Evolutionary conservation across 148 eudicot genomes (phyloP).

Genomic region (Vaccinium darrowii): DNA sequence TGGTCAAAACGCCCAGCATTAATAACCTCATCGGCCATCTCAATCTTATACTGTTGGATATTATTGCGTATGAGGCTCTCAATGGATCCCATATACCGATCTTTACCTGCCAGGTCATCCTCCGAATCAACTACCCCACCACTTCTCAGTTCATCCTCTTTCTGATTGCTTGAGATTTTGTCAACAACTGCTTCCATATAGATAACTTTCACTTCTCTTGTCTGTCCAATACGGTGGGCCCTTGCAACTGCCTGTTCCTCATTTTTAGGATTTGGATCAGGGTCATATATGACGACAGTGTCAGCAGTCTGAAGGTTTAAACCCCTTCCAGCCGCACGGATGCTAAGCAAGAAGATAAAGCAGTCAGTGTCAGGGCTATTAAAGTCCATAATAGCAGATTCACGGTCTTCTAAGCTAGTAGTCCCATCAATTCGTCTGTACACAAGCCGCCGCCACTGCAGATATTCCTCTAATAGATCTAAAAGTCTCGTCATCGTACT

Average conservation of each 20-base stretch:
- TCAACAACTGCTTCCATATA: constrained; percentile 98
- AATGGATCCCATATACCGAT: constrained; percentile 92
- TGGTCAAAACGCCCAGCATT: constrained; percentile 99
- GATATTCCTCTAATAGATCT: constrained; percentile 89
- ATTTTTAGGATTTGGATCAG: constrained; percentile 98
- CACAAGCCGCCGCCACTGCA: constrained; percentile 92
- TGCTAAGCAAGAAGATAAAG: constrained; percentile 95
- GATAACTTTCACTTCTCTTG: constrained; percentile 94
- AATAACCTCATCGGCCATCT: constrained; percentile 99
- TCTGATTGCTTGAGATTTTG: constrained; percentile 85
- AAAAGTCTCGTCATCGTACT: constrained; percentile 99
- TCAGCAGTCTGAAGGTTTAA: constrained; percentile 97
- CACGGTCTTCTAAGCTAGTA: constrained; percentile 95
- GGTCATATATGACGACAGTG: constrained; percentile 95
- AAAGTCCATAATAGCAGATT: constrained; percentile 91
- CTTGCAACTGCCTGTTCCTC: constrained; percentile 99
- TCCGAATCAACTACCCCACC: constrained; percentile 80
- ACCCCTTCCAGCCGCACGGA: constrained; percentile 98
- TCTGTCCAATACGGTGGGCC: constrained; percentile 98
- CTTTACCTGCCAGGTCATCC: constrained; percentile 98
- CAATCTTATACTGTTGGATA: constrained; percentile 97
- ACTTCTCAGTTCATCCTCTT: constrained; percentile 82
- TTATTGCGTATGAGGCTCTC: constrained; percentile 93
- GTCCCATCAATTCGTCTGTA: constrained; percentile 94
- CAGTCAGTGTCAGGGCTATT: constrained; percentile 75